Conservation (phyloP, 2,329 filamentous ascomycete species). For the Diaporthe australafricana region DNA sequence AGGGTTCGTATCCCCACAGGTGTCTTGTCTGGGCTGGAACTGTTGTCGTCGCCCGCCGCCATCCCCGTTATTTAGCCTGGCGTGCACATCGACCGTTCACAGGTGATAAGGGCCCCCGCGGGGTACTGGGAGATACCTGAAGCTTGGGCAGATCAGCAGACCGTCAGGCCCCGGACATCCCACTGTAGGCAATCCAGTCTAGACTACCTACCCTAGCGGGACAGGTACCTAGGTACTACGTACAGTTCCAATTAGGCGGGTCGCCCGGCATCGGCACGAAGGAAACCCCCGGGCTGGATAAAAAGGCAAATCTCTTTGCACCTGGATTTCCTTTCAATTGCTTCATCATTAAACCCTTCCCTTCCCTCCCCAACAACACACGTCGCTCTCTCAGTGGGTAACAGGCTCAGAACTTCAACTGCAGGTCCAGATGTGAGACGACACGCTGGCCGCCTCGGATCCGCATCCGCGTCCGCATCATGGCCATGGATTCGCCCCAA, state of each 20-base stretch:
- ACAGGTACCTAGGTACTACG: not conserved
- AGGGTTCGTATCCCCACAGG: not conserved
- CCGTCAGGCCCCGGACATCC: slow-evolving; percentile 18
- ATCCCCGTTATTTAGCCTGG: slow-evolving; percentile 21
- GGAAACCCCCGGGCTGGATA: slow-evolving; percentile 1
- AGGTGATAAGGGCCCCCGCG: slow-evolving; percentile 23
- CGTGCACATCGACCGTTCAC: slow-evolving; percentile 20
- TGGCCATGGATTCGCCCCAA: slow-evolving; percentile 55
- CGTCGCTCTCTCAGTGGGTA: not conserved
- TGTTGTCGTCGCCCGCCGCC: slow-evolving; percentile 13
- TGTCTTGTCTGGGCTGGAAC: not conserved
- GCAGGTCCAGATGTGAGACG: slow-evolving; percentile 34
- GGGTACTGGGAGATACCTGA: slow-evolving; percentile 3
- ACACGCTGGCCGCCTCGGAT: slow-evolving; percentile 7
- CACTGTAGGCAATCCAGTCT: not conserved
- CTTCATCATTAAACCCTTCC: not conserved
- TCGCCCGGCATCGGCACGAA: slow-evolving; percentile 25
- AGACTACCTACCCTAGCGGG: not conserved
- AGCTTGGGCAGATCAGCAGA: slow-evolving; percentile 14
- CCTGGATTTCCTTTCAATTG: not conserved
- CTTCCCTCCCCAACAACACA: slow-evolving; percentile 14
- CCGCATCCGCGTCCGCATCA: slow-evolving; percentile 25
- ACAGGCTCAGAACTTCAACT: not conserved
- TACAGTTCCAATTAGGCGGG: not conserved
- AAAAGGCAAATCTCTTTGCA: slow-evolving; percentile 10